phyloP scores from a whole-genome alignment of 2,329 filamentous ascomycete species.

The Trichoderma harzianum region DNA sequence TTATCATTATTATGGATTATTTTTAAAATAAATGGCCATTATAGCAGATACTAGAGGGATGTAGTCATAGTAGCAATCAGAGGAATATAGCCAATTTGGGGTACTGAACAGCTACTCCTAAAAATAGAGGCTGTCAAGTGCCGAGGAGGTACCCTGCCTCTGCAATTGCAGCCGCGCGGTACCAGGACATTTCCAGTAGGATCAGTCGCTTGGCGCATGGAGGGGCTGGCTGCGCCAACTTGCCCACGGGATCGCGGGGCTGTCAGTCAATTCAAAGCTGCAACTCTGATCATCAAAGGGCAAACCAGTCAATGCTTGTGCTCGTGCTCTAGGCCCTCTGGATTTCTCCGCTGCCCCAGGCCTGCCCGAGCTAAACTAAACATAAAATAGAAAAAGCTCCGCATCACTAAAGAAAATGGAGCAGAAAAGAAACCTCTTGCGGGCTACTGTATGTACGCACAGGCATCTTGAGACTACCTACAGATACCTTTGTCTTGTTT shows the following conservation, averaged over 20 bases:
- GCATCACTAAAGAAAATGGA: slow-evolving; percentile 7
- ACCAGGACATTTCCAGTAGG: neutral
- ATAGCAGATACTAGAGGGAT: no score
- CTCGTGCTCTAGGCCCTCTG: neutral
- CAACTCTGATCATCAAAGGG: neutral
- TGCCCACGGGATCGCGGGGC: neutral
- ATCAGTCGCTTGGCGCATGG: neutral
- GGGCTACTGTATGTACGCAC: neutral
- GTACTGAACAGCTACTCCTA: no score
- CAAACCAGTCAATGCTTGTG: neutral
- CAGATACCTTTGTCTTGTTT: neutral
- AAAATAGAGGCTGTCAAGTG: neutral
- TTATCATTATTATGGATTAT: no score
- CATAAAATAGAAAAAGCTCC: slow-evolving; percentile 5
- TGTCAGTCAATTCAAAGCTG: neutral
- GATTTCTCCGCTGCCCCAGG: neutral
- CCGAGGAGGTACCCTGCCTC: neutral
- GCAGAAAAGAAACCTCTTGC: neutral
- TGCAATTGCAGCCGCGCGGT: neutral
- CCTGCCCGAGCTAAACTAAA: neutral
- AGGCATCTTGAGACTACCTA: neutral
- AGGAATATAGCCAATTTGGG: no score
- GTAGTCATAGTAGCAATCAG: no score
- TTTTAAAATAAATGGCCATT: no score
- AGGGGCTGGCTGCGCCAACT: neutral